Conservation (phyloP, 495 filamentous ascomycete species). For the Annulohypoxylon moriforme region DNA sequence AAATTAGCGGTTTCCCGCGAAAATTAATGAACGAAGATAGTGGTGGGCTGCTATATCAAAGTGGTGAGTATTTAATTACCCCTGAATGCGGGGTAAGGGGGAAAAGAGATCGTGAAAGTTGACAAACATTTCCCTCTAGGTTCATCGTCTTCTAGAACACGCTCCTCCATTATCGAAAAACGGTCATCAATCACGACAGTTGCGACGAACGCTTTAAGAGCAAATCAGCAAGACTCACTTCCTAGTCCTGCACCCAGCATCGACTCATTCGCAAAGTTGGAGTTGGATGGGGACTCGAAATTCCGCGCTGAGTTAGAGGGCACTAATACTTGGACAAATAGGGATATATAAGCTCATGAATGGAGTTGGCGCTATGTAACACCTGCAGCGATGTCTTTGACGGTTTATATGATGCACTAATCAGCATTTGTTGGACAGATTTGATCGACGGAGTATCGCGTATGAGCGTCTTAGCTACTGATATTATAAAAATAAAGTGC, state of each 20-base stretch:
- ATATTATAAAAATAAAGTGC: constrained; percentile 1
- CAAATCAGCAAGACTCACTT: background rate
- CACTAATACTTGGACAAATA: background rate
- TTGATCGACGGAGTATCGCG: background rate
- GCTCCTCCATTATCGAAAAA: constrained; percentile 50
- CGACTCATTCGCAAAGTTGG: constrained; percentile 31
- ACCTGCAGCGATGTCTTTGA: background rate
- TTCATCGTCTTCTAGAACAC: constrained; percentile 44
- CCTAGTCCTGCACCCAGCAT: constrained; percentile 24
- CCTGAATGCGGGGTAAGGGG: background rate
- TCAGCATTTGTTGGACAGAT: background rate
- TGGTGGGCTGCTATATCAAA: constrained; percentile 46
- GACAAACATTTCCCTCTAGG: constrained; percentile 43
- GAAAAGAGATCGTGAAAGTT: constrained; percentile 38
- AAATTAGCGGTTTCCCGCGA: constrained; percentile 54
- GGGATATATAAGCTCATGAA: background rate
- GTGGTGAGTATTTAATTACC: constrained; percentile 39
- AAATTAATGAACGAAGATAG: constrained; percentile 47
- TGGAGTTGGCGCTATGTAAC: too few species aligned
- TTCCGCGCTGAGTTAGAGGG: constrained; percentile 34
- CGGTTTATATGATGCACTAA: background rate
- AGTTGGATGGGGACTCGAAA: constrained; percentile 20
- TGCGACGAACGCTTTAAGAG: constrained; percentile 27
- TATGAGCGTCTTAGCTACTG: background rate
- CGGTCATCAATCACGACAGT: constrained; percentile 46